phyloP scores from a whole-genome alignment of 495 filamentous ascomycete species.

The Penicillium subrubescens region DNA sequence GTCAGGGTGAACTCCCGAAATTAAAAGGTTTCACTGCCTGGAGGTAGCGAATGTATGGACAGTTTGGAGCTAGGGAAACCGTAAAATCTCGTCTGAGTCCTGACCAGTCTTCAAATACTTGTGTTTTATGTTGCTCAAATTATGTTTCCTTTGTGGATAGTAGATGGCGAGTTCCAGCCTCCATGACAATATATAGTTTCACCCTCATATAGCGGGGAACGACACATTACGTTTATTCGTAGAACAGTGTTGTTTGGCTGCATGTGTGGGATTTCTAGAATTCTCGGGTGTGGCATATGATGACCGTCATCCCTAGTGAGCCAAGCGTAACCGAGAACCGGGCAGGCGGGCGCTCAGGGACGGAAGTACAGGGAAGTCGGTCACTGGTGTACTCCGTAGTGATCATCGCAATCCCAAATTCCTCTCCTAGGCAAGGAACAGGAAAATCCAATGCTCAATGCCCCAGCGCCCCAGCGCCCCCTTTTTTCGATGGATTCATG shows the following conservation, averaged over 20 bases:
- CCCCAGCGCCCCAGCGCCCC: constrained; percentile 3
- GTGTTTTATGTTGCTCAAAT: too few species aligned
- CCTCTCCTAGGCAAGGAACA: constrained; percentile 19
- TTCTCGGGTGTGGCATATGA: not conserved
- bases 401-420: constrained; percentile 18
- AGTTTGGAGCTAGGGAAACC: not conserved
- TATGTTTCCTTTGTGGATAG: too few species aligned
- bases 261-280: not conserved
- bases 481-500: constrained; percentile 6
- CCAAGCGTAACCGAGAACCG: constrained; percentile 7
- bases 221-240: not conserved
- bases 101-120: not conserved
- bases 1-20: constrained; percentile 19
- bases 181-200: too few species aligned
- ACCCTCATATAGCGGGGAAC: not conserved
- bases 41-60: not conserved
- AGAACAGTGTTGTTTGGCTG: not conserved
- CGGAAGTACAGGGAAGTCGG: not conserved
- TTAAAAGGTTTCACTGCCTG: constrained; percentile 22
- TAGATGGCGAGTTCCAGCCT: too few species aligned
- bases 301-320: not conserved
- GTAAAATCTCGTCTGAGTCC: not conserved
- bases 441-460: not conserved
- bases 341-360: constrained; percentile 9
- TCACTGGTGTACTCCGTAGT: not conserved